A percentile compares a stretch with the other conserved stretches of the same genome.
These are phyloP conservation scores for Naganishia vaughanmartiniae DNA, from an alignment of 768 basidiomycete species.

Conservation along the genomic window DNA sequence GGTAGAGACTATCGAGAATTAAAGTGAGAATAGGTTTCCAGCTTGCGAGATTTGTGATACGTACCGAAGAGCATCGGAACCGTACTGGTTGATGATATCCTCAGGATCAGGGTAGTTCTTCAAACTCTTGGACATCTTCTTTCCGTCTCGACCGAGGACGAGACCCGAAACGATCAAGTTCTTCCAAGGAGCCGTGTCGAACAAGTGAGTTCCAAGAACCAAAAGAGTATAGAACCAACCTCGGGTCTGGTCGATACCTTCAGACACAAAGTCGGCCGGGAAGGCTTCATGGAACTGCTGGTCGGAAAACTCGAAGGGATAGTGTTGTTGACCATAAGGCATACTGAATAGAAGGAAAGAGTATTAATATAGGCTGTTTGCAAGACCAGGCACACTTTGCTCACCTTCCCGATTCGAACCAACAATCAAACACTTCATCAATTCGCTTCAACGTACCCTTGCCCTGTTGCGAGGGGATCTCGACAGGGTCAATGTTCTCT, in stretches of 20 bases:
- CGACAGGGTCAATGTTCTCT: constrained; percentile 92
- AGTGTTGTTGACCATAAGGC: constrained; percentile 96
- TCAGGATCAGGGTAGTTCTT: constrained; percentile 97
- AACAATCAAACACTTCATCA: constrained; percentile 99
- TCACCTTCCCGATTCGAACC: constrained; percentile 98
- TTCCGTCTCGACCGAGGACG: constrained; percentile 92
- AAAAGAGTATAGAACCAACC: constrained; percentile 99
- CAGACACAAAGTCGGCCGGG: constrained; percentile 95
- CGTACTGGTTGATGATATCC: constrained; percentile 81
- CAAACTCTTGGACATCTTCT: constrained; percentile 99
- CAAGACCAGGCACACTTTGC: constrained; percentile 34
- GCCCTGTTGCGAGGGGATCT: constrained; percentile 85
- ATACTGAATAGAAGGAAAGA: constrained; percentile 61
- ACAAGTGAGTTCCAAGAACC: constrained; percentile 92
- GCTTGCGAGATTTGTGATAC: background rate
- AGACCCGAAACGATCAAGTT: constrained; percentile 95
- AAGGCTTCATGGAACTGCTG: constrained; percentile 77
- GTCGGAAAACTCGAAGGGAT: constrained; percentile 84
- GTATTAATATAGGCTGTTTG: background rate
- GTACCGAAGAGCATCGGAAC: constrained; percentile 90
- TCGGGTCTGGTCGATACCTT: constrained; percentile 97
- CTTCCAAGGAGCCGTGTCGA: constrained; percentile 92
- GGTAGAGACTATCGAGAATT: constrained; percentile 70
- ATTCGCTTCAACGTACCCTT: constrained; percentile 81
- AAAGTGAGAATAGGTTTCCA: background rate